A percentile compares a stretch with the other conserved stretches of the same genome.
These are phyloP conservation scores for Plantago lanceolata DNA, from an alignment of 305 asterid species.

Conservation along the genomic window DNA sequence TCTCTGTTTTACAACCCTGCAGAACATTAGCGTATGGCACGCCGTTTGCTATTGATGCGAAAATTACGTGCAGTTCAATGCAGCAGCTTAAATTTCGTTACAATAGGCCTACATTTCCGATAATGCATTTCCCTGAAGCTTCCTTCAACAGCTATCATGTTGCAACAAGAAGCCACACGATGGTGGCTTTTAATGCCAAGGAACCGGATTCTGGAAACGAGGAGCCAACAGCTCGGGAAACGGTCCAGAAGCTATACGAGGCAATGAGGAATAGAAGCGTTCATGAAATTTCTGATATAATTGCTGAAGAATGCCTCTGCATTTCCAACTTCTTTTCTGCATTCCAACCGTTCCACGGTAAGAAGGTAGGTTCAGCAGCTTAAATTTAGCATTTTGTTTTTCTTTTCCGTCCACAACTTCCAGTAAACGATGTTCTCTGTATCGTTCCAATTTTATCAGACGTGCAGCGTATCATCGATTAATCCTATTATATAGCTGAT, in stretches of 20 bases:
- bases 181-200: slow-evolving; percentile 21
- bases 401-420: not conserved
- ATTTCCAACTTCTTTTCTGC: slow-evolving; percentile 49
- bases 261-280: slow-evolving; percentile 48
- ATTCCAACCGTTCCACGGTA: slow-evolving; percentile 51
- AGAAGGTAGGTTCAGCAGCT: slow-evolving; percentile 38
- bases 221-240: slow-evolving; percentile 41
- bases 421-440: not conserved
- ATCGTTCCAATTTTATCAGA: not conserved
- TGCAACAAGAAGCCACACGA: slow-evolving; percentile 9
- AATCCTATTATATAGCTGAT: too few species aligned
- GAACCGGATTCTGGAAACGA: slow-evolving; percentile 26
- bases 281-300: slow-evolving; percentile 44
- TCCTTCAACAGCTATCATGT: slow-evolving; percentile 14
- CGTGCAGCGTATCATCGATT: too few species aligned
- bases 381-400: not conserved
- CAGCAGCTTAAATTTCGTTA: not conserved
- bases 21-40: slow-evolving; percentile 10
- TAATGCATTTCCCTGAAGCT: slow-evolving; percentile 11
- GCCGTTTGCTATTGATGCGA: not conserved
- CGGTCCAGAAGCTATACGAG: slow-evolving; percentile 58
- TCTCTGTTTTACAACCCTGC: slow-evolving; percentile 4
- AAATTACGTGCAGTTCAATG: not conserved
- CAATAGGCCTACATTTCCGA: slow-evolving; percentile 15
- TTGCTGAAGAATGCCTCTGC: slow-evolving; percentile 66